phyloP scores from a whole-genome alignment of 140 eudicot genomes.

The Erigeron philadelphicus region DNA sequence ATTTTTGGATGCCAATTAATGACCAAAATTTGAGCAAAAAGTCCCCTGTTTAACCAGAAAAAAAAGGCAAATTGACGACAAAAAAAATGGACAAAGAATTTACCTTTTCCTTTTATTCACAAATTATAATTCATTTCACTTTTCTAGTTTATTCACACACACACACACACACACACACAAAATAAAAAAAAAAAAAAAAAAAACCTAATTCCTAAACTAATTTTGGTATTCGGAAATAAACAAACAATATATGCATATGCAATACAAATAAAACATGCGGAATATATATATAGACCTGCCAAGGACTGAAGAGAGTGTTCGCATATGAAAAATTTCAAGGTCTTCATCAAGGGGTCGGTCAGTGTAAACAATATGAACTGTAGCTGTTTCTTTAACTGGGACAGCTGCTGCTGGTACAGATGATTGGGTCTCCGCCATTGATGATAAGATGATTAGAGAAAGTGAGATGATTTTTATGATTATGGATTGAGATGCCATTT shows the following conservation, averaged over 20 bases:
- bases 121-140: too few species aligned
- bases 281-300: constrained; percentile 47
- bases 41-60: too few species aligned
- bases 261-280: not conserved
- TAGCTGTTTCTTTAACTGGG: constrained; percentile 20
- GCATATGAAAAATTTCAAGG: constrained; percentile 56
- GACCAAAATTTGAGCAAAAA: too few species aligned
- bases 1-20: too few species aligned
- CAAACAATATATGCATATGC: not conserved
- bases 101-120: too few species aligned
- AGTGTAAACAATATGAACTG: constrained; percentile 69
- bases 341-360: constrained; percentile 57
- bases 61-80: too few species aligned
- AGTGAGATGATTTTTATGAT: constrained; percentile 1
- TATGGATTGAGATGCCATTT: constrained; percentile 27
- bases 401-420: constrained; percentile 17
- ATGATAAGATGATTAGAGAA: constrained; percentile 10
- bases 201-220: too few species aligned
- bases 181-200: too few species aligned
- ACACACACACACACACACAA: too few species aligned
- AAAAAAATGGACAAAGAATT: too few species aligned
- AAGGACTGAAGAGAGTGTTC: constrained; percentile 69
- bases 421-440: constrained; percentile 30
- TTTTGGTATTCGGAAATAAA: too few species aligned
- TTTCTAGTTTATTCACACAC: too few species aligned